A percentile compares a stretch with the other conserved stretches of the same genome.
Evolutionary conservation across 768 basidiomycete genomes (phyloP).

Genomic region (Cubamyces lactineus): DNA sequence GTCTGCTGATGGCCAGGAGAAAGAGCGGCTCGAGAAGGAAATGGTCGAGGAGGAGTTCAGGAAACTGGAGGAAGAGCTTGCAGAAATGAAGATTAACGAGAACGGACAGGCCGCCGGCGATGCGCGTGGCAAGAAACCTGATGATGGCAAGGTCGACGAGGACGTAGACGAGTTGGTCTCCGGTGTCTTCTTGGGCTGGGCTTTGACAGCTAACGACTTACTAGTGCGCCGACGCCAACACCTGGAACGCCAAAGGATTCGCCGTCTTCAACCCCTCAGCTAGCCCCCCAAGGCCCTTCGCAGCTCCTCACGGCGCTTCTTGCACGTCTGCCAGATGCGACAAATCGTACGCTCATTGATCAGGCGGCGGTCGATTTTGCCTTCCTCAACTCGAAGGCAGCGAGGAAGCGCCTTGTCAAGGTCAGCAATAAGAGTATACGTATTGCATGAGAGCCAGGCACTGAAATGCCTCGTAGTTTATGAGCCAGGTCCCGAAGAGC

Average conservation of each 20-base stretch:
- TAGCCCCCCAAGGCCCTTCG: conserved; percentile 88
- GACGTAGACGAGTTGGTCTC: conserved; percentile 50
- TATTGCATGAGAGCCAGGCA: neutral
- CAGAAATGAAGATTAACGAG: conserved; percentile 54
- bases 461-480: conserved; percentile 52
- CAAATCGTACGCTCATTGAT: conserved; percentile 86
- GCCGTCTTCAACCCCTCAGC: conserved; percentile 60
- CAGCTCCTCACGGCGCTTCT: conserved; percentile 91
- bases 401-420: conserved; percentile 87
- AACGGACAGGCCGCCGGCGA: conserved; percentile 25
- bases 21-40: conserved; percentile 54
- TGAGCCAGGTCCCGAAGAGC: conserved; percentile 83
- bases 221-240: conserved; percentile 60
- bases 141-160: conserved; percentile 37
- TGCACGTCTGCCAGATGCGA: conserved; percentile 91
- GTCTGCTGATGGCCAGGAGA: conserved; percentile 46
- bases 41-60: conserved; percentile 69
- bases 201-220: neutral
- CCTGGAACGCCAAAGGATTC: conserved; percentile 67
- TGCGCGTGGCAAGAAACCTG: conserved; percentile 30
- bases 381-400: conserved; percentile 95
- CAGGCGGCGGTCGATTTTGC: conserved; percentile 96
- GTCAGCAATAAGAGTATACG: conserved; percentile 41
- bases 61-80: conserved; percentile 78
- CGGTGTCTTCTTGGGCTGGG: neutral